Percentiles rank a stretch among this genome's conserved stretches.
phyloP scores from a whole-genome alignment of 179 eudicot species.

The Amaranthus tricolor region DNA sequence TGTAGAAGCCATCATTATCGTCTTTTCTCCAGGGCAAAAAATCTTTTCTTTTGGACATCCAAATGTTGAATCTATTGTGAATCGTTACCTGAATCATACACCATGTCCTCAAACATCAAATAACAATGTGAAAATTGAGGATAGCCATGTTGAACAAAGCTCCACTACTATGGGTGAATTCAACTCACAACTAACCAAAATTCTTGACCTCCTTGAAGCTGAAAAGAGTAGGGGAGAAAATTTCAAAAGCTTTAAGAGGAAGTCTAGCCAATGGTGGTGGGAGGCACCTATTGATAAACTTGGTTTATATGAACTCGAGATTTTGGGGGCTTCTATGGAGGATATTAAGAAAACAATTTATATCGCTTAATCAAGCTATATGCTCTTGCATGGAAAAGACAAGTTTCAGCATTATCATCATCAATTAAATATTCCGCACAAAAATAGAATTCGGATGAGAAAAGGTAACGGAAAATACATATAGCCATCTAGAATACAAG shows the following conservation, averaged over 20 bases:
- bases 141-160: conserved; percentile 20
- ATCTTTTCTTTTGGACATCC: conserved; percentile 51
- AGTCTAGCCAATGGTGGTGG: conserved; percentile 43
- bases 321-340: conserved; percentile 45
- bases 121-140: neutral
- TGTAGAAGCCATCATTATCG: conserved; percentile 40
- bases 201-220: conserved; percentile 35
- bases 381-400: conserved; percentile 13
- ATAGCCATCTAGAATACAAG: no score
- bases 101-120: neutral
- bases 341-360: conserved; percentile 45
- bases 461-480: no score
- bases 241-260: conserved; percentile 29
- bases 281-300: conserved; percentile 47
- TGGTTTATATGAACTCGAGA: conserved; percentile 39
- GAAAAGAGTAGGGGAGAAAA: conserved; percentile 43
- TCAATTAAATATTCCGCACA: no score
- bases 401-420: neutral
- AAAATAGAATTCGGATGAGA: no score
- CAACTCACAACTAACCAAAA: conserved; percentile 37
- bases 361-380: conserved; percentile 21
- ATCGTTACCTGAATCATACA: conserved; percentile 32
- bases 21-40: conserved; percentile 48
- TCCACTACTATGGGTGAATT: conserved; percentile 28
- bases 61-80: conserved; percentile 38